phyloP scores from a whole-genome alignment of 257 asterid genomes.

The Primulina huaijiensis region DNA sequence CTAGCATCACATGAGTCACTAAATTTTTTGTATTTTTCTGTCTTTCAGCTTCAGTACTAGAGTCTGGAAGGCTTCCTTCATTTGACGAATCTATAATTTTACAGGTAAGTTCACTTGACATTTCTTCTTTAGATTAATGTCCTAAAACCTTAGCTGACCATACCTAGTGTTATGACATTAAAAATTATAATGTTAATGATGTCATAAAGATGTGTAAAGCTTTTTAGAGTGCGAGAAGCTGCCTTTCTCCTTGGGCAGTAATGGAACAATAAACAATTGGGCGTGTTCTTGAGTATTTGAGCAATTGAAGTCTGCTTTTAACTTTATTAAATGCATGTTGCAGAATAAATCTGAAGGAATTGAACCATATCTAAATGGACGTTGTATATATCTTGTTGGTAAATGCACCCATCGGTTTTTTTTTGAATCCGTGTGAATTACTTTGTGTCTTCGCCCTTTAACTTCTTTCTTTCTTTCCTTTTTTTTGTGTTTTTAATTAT shows the following conservation, averaged over 20 bases:
- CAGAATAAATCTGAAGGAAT: conserved; percentile 70
- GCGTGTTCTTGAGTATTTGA: conserved; percentile 12
- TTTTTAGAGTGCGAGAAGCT: background rate
- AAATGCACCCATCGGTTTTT: conserved; percentile 32
- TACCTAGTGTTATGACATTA: background rate
- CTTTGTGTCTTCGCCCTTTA: conserved; percentile 11
- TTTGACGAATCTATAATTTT: conserved; percentile 48
- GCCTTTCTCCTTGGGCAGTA: conserved; percentile 7
- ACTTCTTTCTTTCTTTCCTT: conserved; percentile 14
- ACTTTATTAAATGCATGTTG: conserved; percentile 32
- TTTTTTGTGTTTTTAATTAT: conserved; percentile 9
- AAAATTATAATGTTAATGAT: background rate
- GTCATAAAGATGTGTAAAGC: background rate
- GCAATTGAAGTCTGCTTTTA: conserved; percentile 24
- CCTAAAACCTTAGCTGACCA: background rate
- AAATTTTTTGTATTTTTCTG: conserved; percentile 12
- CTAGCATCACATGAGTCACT: conserved; percentile 15
- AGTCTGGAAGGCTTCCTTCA: conserved; percentile 42
- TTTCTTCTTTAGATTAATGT: background rate
- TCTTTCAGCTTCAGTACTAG: conserved; percentile 52
- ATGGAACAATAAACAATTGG: conserved; percentile 8
- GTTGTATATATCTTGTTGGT: conserved; percentile 86
- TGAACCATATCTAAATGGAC: conserved; percentile 65
- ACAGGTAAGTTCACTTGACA: conserved; percentile 42
- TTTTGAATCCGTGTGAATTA: background rate